Conservation (phyloP, 2,329 filamentous ascomycete genomes). For the Penicillium sp. region DNA sequence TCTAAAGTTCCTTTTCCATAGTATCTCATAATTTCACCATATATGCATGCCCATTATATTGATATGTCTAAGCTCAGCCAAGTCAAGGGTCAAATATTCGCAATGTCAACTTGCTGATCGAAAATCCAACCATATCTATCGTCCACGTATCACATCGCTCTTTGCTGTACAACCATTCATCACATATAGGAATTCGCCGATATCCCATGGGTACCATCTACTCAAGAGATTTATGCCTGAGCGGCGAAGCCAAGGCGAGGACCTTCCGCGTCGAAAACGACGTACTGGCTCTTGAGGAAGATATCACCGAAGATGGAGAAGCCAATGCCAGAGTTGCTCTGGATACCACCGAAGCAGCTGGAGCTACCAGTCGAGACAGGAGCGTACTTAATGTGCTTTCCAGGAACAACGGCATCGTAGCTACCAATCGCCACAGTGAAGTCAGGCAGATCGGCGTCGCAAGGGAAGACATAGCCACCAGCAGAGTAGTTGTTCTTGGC, state of each 20-base stretch:
- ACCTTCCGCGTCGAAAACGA: constrained; percentile 62
- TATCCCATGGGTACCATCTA: neutral
- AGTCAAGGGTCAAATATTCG: neutral
- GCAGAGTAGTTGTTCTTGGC: constrained; percentile 47
- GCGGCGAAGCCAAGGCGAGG: constrained; percentile 50
- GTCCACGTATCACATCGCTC: constrained; percentile 5
- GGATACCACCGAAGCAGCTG: constrained; percentile 72
- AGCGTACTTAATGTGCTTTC: constrained; percentile 55
- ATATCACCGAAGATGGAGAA: constrained; percentile 73
- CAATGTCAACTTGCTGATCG: neutral
- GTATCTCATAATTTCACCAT: neutral
- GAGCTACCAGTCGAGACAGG: constrained; percentile 38
- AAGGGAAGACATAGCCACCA: constrained; percentile 58
- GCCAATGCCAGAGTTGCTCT: constrained; percentile 57
- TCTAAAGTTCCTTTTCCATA: neutral
- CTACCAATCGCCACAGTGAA: constrained; percentile 53
- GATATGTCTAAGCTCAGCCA: neutral
- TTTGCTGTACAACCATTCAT: constrained; percentile 2
- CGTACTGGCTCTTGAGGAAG: constrained; percentile 74
- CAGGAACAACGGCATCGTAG: constrained; percentile 52
- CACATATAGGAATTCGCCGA: neutral
- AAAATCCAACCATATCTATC: neutral
- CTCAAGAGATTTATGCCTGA: constrained; percentile 27
- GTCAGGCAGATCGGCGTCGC: constrained; percentile 51
- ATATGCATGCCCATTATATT: neutral